A percentile compares a stretch with the other conserved stretches of the same genome.
phyloP scores from a whole-genome alignment of 2,329 filamentous ascomycete species.

The Trichoderma sp. region DNA sequence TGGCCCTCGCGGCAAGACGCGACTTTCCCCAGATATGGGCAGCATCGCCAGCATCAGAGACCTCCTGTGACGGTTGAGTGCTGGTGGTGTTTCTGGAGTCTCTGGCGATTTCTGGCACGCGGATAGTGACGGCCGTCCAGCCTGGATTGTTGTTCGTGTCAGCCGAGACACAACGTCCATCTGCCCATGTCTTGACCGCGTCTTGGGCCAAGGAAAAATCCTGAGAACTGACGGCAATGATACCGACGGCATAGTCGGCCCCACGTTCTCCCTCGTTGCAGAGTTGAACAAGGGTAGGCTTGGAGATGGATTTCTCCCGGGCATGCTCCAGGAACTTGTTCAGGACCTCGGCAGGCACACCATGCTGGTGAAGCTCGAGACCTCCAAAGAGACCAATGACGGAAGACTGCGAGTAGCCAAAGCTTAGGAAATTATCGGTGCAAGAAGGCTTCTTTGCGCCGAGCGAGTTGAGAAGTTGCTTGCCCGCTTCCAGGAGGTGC shows the following conservation, averaged over 20 bases:
- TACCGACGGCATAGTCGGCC: slow-evolving; percentile 35
- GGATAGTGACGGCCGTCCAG: slow-evolving; percentile 27
- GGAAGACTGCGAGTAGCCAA: slow-evolving; percentile 27
- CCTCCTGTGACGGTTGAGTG: neutral
- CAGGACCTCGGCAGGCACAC: slow-evolving; percentile 27
- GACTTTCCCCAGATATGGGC: slow-evolving; percentile 15
- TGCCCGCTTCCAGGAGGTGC: slow-evolving; percentile 7
- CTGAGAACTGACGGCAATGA: slow-evolving; percentile 31
- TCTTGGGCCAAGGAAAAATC: slow-evolving; percentile 36
- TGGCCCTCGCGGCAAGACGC: slow-evolving; percentile 25
- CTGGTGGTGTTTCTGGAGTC: slow-evolving; percentile 23
- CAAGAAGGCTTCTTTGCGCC: slow-evolving; percentile 25
- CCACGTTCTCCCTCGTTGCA: slow-evolving; percentile 32
- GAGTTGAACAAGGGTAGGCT: slow-evolving; percentile 33
- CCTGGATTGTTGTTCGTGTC: slow-evolving; percentile 23
- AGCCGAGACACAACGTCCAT: slow-evolving; percentile 30
- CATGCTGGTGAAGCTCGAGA: slow-evolving; percentile 31
- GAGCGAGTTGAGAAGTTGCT: slow-evolving; percentile 17
- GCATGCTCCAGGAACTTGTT: slow-evolving; percentile 26
- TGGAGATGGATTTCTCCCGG: slow-evolving; percentile 23
- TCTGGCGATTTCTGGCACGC: slow-evolving; percentile 23
- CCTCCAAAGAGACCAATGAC: slow-evolving; percentile 30
- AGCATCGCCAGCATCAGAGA: slow-evolving; percentile 2
- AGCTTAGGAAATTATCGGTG: slow-evolving; percentile 25
- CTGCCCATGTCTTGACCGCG: slow-evolving; percentile 30